Evolutionary conservation across 306 rosid species (phyloP).

Genomic region (Prunus armeniaca): DNA sequence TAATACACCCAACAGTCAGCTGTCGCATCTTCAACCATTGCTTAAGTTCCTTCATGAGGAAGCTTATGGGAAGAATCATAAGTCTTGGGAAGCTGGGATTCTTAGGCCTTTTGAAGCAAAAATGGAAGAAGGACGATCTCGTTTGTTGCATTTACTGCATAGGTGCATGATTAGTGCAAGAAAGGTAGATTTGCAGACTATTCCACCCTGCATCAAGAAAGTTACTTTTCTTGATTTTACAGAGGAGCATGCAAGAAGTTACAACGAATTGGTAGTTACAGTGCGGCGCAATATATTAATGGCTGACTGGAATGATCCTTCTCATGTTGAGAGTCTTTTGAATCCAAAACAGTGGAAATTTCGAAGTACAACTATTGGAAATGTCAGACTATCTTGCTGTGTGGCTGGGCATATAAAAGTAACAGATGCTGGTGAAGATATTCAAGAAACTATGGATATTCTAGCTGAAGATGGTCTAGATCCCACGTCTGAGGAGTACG

Average conservation of each 20-base stretch:
- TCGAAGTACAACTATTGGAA: constrained; percentile 67
- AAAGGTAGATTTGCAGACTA: constrained; percentile 68
- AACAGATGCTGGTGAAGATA: constrained; percentile 92
- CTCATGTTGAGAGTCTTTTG: constrained; percentile 92
- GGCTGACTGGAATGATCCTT: constrained; percentile 99
- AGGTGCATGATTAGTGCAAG: constrained; percentile 93
- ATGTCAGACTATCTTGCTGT: constrained; percentile 92
- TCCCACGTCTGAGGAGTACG: constrained; percentile 67
- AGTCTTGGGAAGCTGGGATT: constrained; percentile 94
- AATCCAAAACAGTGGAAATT: constrained; percentile 93
- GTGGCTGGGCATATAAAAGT: constrained; percentile 98
- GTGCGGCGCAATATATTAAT: constrained; percentile 87
- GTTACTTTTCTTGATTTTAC: constrained; percentile 62
- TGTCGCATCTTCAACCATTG: constrained; percentile 89
- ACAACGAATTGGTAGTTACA: constrained; percentile 86
- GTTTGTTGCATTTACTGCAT: constrained; percentile 68
- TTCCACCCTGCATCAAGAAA: constrained; percentile 90
- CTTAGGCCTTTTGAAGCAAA: constrained; percentile 96
- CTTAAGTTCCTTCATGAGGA: constrained; percentile 94
- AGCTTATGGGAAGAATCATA: constrained; percentile 80
- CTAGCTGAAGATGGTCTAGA: constrained; percentile 70
- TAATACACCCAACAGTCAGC: constrained; percentile 90
- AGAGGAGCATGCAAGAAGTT: constrained; percentile 84
- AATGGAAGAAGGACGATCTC: constrained; percentile 92
- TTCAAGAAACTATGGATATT: constrained; percentile 95